Base-by-base conservation (phyloP, 2,329 filamentous ascomycete species). In the Aspergillus alliaceus region DNA sequence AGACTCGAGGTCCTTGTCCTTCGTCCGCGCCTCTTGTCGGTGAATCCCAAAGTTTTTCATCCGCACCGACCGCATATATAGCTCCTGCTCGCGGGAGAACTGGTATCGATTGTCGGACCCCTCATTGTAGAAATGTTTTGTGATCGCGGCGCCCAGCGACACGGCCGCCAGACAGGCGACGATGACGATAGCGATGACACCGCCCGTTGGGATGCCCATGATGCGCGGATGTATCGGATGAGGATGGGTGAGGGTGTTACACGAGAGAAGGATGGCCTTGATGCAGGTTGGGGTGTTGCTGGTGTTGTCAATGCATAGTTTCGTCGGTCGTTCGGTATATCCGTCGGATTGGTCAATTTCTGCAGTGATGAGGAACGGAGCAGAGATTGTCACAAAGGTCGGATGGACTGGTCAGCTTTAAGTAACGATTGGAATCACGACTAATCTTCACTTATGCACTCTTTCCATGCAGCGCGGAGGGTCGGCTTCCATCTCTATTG, bases 1-100 rank as follows among this genome's bases (percentile, higher is more conserved):
- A 4, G 44, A 48, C 40, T 61, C 59, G 15, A 61, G 46, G 47
- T 60, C 59, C 22, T 25, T 44, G 9, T 20, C 35, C n/a, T 40
- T 51, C 22, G 22, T 42, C 42, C 62, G 46, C 6, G 67, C 67
- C 39, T 67, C 65, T 8, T 61, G 62, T 12, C 60, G 65, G 18
- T 71, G 61, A 37, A 61, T 32, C 0, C 61, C 58, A 18, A 68
- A 58, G 22, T 68, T 72, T 40, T 66, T 62, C 57, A 68, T 40
- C 3, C 71, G 67, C 25, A 73, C 64, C 1, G 61, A 56, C 3
- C 69, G 69, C 71, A 73, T 73, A 54, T 73, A 73, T 12, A 61
- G 50, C 27, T 65, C 59, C 37, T 73, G 71, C 14, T 72, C 66
- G 51, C 63, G 60, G n/a, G 64, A 57, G 7, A 63, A 61, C 11